Evolutionary conservation across 495 filamentous ascomycete species (phyloP), one percentile per base, ranked within the genome.

Genomic region (Peziza echinospora): DNA sequence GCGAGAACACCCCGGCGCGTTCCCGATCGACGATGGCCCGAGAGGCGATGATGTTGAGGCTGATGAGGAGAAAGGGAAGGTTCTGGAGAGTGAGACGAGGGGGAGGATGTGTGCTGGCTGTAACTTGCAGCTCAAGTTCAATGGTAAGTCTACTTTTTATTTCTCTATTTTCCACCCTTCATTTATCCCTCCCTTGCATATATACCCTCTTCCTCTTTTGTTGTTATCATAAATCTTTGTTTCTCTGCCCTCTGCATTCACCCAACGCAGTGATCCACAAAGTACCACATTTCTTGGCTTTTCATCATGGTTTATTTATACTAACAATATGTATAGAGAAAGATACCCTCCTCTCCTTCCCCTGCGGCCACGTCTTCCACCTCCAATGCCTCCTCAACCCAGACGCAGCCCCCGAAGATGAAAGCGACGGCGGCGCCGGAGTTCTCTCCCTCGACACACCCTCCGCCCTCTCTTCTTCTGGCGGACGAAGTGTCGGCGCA

Each of bases 301-400:
- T n/a, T n/a, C n/a, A n/a, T 56, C 65, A 70, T 26, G 67, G 71
- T 44, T 62, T 28, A 11, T 16, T n/a, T 26, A n/a, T 11, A 21
- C 5, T 22, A 5, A 25, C 16, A 26, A 6, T n/a, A 66, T 49
- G 62, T 4, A 43, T 55, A 72, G 81, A 86, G 55, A 68, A 63
- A 44, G 76, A 87, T 51, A 81, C 82, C 6, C 73, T 97, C 7
- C 71, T 96, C 6, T 85, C 82, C 24, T 97, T 94, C 51, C 80
- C 82, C 5, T 97, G 89, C 60, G 78, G 82, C 0, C 86, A 97
- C 55, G 71, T 86, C 24, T 97, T 86, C 63, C 89, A 97, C 53
- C 67, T 94, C 5, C 69, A 75, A 7, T 89, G 92, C 55, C 63
- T 97, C 11, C 70, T 82, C 1, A 63, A 63, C 51, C 57, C 64